Evolutionary conservation across 495 filamentous ascomycete species (phyloP).

Genomic region (Hypoxylon intermedium): DNA sequence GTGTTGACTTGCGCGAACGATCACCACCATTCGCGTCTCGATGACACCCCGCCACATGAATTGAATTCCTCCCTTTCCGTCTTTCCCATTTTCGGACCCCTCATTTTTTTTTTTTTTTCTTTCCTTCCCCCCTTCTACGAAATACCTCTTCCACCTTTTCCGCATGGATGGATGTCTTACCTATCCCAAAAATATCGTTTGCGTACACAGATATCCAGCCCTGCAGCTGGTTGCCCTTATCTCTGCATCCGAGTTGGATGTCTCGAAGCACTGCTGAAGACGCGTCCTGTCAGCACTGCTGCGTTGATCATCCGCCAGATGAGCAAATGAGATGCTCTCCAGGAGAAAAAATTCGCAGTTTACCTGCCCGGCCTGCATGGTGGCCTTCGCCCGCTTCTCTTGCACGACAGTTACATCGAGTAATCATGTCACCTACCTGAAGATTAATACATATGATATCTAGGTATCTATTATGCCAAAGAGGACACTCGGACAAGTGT

Average conservation of each 20-base stretch:
- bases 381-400: conserved; percentile 3
- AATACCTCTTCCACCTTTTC: not conserved
- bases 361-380: conserved; percentile 28
- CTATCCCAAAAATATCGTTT: conserved; percentile 14
- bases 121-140: conserved; percentile 1
- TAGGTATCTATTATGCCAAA: not conserved
- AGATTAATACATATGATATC: conserved; percentile 6
- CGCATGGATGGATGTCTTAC: not conserved
- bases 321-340: conserved; percentile 11
- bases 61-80: conserved; percentile 19
- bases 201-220: conserved; percentile 28
- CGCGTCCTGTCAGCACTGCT: conserved; percentile 22
- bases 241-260: conserved; percentile 24
- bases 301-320: conserved; percentile 10
- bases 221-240: conserved; percentile 21
- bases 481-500: conserved; percentile 21
- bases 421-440: conserved; percentile 24
- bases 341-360: conserved; percentile 20
- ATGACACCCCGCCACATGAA: conserved; percentile 41
- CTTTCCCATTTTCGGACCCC: conserved; percentile 13
- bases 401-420: conserved; percentile 20
- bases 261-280: conserved; percentile 20
- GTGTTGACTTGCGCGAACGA: conserved; percentile 19
- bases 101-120: conserved; percentile 15
- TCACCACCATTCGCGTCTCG: conserved; percentile 21